A percentile compares a stretch with the other conserved stretches of the same genome.
Evolutionary conservation across 2,329 filamentous ascomycete genomes (phyloP).

Genomic region (Monosporascus cannonballus): DNA sequence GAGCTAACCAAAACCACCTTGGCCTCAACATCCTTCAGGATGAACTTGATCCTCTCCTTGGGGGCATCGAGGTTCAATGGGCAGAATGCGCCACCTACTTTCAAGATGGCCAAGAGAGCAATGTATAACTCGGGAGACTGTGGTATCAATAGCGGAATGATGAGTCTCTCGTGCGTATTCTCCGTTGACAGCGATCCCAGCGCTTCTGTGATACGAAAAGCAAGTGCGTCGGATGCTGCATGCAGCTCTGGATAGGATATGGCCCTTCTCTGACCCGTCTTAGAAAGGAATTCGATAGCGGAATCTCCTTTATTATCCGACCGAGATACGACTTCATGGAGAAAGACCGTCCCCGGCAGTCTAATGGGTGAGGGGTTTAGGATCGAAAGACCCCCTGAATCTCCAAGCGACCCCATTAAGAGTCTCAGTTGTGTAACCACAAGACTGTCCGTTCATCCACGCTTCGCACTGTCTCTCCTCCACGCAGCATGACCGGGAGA

Average conservation of each 20-base stretch:
- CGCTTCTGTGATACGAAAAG: conserved; percentile 39
- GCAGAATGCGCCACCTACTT: conserved; percentile 79
- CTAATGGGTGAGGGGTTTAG: conserved; percentile 48
- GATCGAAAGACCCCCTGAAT: conserved; percentile 39
- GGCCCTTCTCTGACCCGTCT: conserved; percentile 36
- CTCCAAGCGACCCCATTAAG: conserved; percentile 6
- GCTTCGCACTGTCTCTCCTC: neutral
- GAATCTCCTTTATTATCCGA: conserved; percentile 25
- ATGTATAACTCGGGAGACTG: conserved; percentile 76
- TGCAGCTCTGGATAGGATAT: conserved; percentile 62
- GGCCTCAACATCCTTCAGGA: conserved; percentile 70
- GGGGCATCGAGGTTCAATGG: conserved; percentile 77
- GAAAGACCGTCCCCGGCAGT: conserved; percentile 38
- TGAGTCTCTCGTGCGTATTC: conserved; percentile 25
- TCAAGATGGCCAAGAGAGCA: conserved; percentile 68
- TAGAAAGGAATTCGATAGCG: conserved; percentile 60
- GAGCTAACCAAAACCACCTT: conserved; percentile 59
- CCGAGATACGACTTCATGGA: conserved; percentile 50
- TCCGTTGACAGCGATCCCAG: conserved; percentile 15
- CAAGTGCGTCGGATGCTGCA: conserved; percentile 47
- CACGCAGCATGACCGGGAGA: neutral
- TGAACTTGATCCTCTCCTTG: conserved; percentile 70
- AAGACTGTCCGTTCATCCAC: neutral
- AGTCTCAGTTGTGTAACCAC: neutral
- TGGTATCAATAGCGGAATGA: conserved; percentile 72